Percentiles rank a stretch among this genome's conserved stretches.
phyloP scores from a whole-genome alignment of 495 filamentous ascomycete species.

The Cetradonia linearis region DNA sequence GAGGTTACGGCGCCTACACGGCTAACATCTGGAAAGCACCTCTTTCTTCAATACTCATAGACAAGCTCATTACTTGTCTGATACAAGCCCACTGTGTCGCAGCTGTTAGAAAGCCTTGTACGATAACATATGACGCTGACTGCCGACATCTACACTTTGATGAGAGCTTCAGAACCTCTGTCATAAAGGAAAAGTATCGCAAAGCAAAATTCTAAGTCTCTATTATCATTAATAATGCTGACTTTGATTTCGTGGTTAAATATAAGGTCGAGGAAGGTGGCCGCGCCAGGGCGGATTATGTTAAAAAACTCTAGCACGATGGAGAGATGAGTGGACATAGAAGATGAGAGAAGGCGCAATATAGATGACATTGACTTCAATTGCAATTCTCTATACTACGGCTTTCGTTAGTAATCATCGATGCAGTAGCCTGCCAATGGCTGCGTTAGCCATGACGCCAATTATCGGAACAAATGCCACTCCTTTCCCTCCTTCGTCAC shows the following conservation, averaged over 20 bases:
- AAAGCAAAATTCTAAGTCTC: neutral
- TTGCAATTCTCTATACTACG: no score
- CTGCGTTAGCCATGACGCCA: no score
- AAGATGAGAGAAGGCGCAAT: no score
- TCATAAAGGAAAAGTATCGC: constrained; percentile 3
- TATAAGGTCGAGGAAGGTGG: constrained; percentile 9
- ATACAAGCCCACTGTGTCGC: neutral
- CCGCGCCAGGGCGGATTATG: constrained; percentile 14
- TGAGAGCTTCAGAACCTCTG: constrained; percentile 5
- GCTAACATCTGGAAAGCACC: constrained; percentile 6
- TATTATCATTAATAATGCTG: constrained; percentile 15
- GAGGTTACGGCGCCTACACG: constrained; percentile 13
- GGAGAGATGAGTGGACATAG: no score
- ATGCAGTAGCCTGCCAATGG: no score
- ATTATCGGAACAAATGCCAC: no score
- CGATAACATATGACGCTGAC: neutral
- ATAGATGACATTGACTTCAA: no score
- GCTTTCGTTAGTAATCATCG: no score
- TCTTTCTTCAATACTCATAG: neutral
- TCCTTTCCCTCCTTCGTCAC: no score
- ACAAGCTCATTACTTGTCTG: neutral
- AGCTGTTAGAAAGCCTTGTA: constrained; percentile 16
- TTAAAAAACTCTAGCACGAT: constrained; percentile 9
- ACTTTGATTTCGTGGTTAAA: constrained; percentile 13
- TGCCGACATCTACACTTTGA: neutral